Conservation (phyloP, 495 filamentous ascomycete species). For the Trichoderma gamsii region DNA sequence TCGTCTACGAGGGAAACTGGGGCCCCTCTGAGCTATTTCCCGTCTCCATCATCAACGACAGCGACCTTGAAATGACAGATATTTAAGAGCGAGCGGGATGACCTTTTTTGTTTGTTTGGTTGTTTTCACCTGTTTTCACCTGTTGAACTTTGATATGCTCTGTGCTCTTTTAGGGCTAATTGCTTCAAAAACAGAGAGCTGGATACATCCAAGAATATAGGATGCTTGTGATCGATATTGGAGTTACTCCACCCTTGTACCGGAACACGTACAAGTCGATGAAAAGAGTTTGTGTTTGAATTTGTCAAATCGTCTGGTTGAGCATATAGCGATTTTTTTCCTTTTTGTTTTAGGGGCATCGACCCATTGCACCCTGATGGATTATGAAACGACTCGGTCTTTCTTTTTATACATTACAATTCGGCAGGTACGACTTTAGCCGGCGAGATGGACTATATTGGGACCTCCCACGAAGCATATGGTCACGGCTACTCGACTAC, state of each 20-base stretch:
- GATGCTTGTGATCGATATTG: not conserved
- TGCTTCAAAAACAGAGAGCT: not conserved
- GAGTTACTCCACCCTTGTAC: not conserved
- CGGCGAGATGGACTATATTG: not conserved
- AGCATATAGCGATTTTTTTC: conserved; percentile 4
- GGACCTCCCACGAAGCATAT: not conserved
- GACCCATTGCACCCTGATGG: not conserved
- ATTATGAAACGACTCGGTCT: not conserved
- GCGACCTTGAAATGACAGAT: conserved; percentile 46
- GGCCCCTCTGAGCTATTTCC: conserved; percentile 50
- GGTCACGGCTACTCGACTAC: not conserved
- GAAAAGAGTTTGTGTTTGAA: not conserved
- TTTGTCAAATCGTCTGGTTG: not conserved
- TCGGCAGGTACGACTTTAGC: not conserved
- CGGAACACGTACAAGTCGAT: conserved; percentile 1
- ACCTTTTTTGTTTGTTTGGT: too few relatives aligned
- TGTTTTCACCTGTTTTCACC: conserved; percentile 1
- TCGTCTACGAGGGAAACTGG: conserved; percentile 92
- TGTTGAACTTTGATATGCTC: not conserved
- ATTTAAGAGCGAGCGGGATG: conserved; percentile 26
- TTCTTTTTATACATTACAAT: conserved; percentile 1
- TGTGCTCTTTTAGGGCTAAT: not conserved
- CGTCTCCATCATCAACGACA: conserved; percentile 22
- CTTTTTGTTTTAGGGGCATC: not conserved
- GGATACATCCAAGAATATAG: not conserved